These are phyloP conservation scores for Colletotrichum theobromicola DNA, from an alignment of 2,329 filamentous ascomycete species.

Conservation along the genomic window DNA sequence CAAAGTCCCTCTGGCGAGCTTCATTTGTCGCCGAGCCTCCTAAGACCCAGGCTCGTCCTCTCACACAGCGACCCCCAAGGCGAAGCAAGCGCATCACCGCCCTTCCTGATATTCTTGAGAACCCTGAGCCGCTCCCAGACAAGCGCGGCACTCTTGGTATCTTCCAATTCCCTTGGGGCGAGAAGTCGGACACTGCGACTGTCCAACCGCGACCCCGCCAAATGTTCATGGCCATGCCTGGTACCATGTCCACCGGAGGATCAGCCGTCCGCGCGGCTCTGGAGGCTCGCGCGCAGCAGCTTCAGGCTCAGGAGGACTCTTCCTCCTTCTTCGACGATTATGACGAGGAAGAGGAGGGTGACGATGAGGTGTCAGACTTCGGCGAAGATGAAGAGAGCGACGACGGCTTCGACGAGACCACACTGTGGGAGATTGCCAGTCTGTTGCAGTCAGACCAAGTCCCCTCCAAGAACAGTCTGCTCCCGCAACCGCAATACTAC, in stretches of 20 bases:
- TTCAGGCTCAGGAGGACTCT: conserved; percentile 46
- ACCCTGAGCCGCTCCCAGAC: conserved; percentile 62
- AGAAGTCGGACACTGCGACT: conserved; percentile 62
- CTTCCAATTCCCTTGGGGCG: conserved; percentile 71
- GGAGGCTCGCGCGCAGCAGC: conserved; percentile 38
- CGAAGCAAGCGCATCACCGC: conserved; percentile 61
- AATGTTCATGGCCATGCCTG: conserved; percentile 53
- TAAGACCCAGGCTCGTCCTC: conserved; percentile 41
- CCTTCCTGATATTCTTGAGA: conserved; percentile 69
- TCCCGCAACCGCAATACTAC: conserved; percentile 36
- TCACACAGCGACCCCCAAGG: conserved; percentile 59
- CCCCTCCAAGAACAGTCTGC: conserved; percentile 56
- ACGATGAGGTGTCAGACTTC: conserved; percentile 38
- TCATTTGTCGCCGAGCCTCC: conserved; percentile 21
- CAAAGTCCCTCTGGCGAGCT: conserved; percentile 34
- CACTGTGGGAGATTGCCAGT: conserved; percentile 68
- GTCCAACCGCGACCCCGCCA: conserved; percentile 41
- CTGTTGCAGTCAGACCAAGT: conserved; percentile 58
- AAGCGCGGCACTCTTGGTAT: conserved; percentile 66
- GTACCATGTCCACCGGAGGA: conserved; percentile 53
- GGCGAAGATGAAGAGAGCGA: conserved; percentile 44
- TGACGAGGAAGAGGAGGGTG: conserved; percentile 53
- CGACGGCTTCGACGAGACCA: conserved; percentile 65
- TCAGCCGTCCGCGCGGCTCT: conserved; percentile 30
- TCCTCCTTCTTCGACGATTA: conserved; percentile 67